Conservation (phyloP, 345 rosid genomes). For the Murraya paniculata region DNA sequence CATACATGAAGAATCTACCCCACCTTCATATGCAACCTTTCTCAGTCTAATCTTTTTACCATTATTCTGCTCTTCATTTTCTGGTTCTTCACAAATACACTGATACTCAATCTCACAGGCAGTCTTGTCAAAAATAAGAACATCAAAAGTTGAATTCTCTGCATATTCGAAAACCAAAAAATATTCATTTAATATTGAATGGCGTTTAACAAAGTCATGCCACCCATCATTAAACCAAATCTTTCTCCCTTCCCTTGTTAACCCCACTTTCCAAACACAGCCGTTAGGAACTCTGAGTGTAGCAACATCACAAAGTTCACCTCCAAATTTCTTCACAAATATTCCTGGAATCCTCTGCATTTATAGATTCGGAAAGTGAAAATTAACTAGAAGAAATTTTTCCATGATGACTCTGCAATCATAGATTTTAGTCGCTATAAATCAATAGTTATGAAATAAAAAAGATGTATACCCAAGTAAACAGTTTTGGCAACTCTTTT, state of each 20-base stretch:
- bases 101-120: constrained; percentile 29
- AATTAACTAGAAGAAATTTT: too few species aligned
- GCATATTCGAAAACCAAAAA: constrained; percentile 34
- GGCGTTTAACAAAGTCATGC: constrained; percentile 27
- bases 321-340: constrained; percentile 29
- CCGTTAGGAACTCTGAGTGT: constrained; percentile 30
- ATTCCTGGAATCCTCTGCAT: constrained; percentile 39
- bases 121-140: constrained; percentile 30
- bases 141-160: constrained; percentile 34
- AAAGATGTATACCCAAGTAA: background rate
- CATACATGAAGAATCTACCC: background rate
- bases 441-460: background rate
- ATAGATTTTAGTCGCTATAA: background rate
- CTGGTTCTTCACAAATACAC: background rate
- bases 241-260: constrained; percentile 19
- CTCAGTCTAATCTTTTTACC: background rate
- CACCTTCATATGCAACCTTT: background rate
- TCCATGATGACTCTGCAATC: too few species aligned
- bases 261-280: constrained; percentile 31
- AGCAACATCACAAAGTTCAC: constrained; percentile 35
- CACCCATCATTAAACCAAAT: constrained; percentile 46
- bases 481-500: background rate
- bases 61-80: background rate
- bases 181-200: constrained; percentile 28
- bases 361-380: background rate